Evolutionary conservation across 1,284 basidiomycete species (phyloP).

Genomic region (Kwoniella shivajii): DNA sequence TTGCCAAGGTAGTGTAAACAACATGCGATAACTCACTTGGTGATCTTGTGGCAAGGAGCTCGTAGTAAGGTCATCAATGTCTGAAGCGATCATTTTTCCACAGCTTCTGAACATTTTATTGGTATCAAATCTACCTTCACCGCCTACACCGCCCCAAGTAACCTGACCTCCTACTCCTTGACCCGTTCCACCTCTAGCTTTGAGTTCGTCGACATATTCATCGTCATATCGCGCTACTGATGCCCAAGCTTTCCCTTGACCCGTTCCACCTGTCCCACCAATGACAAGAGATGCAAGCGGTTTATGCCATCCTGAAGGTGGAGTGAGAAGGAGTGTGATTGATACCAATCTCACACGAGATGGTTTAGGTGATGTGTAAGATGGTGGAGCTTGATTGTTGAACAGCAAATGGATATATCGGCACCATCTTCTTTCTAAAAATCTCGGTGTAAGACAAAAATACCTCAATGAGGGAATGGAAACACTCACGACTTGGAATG

Average conservation of each 20-base stretch:
- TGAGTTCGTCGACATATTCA: slow-evolving; percentile 63
- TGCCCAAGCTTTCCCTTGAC: slow-evolving; percentile 64
- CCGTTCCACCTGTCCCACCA: slow-evolving; percentile 25
- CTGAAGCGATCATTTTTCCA: slow-evolving; percentile 61
- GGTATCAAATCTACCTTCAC: slow-evolving; percentile 65
- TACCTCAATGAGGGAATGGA: neutral
- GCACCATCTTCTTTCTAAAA: slow-evolving; percentile 41
- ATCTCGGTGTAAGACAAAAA: neutral
- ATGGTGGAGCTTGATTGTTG: slow-evolving; percentile 31
- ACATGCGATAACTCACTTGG: slow-evolving; percentile 4
- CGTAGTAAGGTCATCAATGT: slow-evolving; percentile 50
- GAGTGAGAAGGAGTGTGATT: slow-evolving; percentile 35
- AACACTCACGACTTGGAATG: slow-evolving; percentile 41
- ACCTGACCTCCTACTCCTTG: slow-evolving; percentile 40
- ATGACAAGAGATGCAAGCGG: slow-evolving; percentile 40
- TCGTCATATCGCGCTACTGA: slow-evolving; percentile 78
- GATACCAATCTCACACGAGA: slow-evolving; percentile 35
- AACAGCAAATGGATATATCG: slow-evolving; percentile 44
- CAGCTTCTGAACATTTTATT: slow-evolving; percentile 76
- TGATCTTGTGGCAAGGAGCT: slow-evolving; percentile 14
- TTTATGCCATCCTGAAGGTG: slow-evolving; percentile 40
- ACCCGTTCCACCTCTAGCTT: slow-evolving; percentile 60
- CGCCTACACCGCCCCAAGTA: slow-evolving; percentile 57
- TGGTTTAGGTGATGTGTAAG: slow-evolving; percentile 22
- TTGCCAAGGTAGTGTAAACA: slow-evolving; percentile 28